Evolutionary conservation across 108 stramenopile species (phyloP), one percentile per base, ranked within the genome.

Genomic region (Nitzschia putrida): DNA sequence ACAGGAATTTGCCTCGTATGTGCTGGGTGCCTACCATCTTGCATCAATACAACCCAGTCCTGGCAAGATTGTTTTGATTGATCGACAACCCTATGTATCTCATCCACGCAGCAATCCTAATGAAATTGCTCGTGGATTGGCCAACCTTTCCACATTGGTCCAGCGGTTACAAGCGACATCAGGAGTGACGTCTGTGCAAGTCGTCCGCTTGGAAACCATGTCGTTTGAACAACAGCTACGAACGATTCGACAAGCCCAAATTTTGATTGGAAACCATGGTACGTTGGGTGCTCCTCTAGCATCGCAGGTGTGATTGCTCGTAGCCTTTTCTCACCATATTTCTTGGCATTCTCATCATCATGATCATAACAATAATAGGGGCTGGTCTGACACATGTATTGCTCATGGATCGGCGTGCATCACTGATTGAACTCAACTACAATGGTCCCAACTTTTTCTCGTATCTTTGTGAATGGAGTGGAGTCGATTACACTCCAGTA

Each of bases 241-340:
- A 49, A 18, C 41, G 13, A 49, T 75, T 11, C 73, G 69, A 38
- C 29, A 59, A 58, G 64, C 74, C 1, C 70, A 80, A 9, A 53
- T 80, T 34, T 29, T 80, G 45, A 67, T 80, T 58, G 79, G 69
- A 5, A 71, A 71, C 16, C 74, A 80, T 39, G 79, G 76, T 49
- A 49, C 14, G 47, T 49, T 49, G n/a, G n/a, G n/a, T n/a, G n/a
- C n/a, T n/a, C n/a, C n/a, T n/a, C n/a, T n/a, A n/a, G n/a, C n/a
- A n/a, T n/a, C n/a, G n/a, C n/a, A n/a, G n/a, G n/a, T n/a, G n/a
- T n/a, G n/a, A n/a, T n/a, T n/a, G n/a, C n/a, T n/a, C n/a, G n/a
- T n/a, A n/a, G n/a, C n/a, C n/a, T n/a, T n/a, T n/a, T n/a, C n/a
- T n/a, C n/a, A n/a, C n/a, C n/a, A n/a, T n/a, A n/a, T n/a, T n/a